Conservation (phyloP, 306 rosid species). For the Prunus fruticosa region DNA sequence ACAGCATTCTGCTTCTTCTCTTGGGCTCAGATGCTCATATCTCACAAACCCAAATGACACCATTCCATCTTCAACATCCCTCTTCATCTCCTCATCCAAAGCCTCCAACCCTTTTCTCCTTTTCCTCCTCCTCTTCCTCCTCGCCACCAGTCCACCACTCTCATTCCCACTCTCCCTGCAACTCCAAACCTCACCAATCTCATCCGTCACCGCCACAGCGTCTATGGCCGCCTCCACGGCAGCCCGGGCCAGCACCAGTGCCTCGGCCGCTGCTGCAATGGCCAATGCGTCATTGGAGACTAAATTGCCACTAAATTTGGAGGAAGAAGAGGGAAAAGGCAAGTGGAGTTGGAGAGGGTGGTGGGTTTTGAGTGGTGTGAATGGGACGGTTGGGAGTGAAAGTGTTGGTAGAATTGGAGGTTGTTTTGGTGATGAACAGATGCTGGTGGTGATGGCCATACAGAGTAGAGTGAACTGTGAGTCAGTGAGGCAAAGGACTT, state of each 20-base stretch:
- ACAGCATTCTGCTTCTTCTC: constrained; percentile 63
- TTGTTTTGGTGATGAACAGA: constrained; percentile 56
- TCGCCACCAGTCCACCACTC: constrained; percentile 32
- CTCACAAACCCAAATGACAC: constrained; percentile 32
- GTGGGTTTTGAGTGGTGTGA: constrained; percentile 35
- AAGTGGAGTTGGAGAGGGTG: constrained; percentile 36
- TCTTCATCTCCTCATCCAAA: constrained; percentile 24
- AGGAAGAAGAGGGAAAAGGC: constrained; percentile 27
- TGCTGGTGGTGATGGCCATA: constrained; percentile 48
- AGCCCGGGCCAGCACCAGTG: constrained; percentile 33
- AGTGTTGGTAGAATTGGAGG: constrained; percentile 46
- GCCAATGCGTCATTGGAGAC: constrained; percentile 46
- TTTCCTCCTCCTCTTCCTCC: constrained; percentile 54
- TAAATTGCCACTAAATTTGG: constrained; percentile 34
- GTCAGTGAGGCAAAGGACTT: not conserved
- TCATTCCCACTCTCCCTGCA: constrained; percentile 27
- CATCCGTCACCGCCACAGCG: constrained; percentile 28
- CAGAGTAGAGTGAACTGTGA: constrained; percentile 9
- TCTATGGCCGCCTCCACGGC: constrained; percentile 44
- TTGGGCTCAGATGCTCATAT: constrained; percentile 44
- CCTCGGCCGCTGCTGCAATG: constrained; percentile 43
- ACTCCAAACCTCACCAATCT: constrained; percentile 29
- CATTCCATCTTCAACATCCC: constrained; percentile 9
- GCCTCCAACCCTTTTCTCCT: constrained; percentile 41
- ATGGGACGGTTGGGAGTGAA: constrained; percentile 37